Evolutionary conservation across 495 filamentous ascomycete species (phyloP).

Genomic region (Penicillium riverlandense): DNA sequence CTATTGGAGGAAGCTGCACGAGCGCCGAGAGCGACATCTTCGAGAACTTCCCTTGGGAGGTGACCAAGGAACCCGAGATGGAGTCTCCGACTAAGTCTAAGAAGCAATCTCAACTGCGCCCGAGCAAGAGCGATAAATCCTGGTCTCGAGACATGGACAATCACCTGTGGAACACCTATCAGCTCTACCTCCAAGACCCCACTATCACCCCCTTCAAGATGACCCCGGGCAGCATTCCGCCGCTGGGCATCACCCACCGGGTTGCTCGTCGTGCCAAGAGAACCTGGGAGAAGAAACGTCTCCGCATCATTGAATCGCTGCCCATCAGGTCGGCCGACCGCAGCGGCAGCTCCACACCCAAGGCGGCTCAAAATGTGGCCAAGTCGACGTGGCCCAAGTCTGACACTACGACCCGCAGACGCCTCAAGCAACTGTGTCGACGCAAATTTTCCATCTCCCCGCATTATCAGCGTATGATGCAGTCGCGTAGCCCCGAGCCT

Average conservation of each 20-base stretch:
- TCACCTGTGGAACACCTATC: conserved; percentile 88
- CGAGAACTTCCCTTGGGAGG: conserved; percentile 46
- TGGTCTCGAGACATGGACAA: conserved; percentile 91
- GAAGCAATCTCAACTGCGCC: conserved; percentile 3
- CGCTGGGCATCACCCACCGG: conserved; percentile 80
- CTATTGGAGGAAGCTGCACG: conserved; percentile 60
- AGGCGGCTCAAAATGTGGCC: conserved; percentile 15
- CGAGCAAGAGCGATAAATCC: conserved; percentile 7
- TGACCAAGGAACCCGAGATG: conserved; percentile 26
- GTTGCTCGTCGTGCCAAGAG: conserved; percentile 79
- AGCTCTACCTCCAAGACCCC: conserved; percentile 82
- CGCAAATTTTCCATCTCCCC: conserved; percentile 60
- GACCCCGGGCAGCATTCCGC: conserved; percentile 78
- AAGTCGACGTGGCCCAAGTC: conserved; percentile 69
- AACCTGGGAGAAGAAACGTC: conserved; percentile 57
- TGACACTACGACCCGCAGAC: conserved; percentile 67
- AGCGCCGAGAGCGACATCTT: conserved; percentile 57
- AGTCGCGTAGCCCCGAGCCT: conserved; percentile 68
- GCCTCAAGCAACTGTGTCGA: conserved; percentile 79
- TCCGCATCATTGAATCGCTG: conserved; percentile 4
- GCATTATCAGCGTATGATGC: conserved; percentile 63
- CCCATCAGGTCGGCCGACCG: conserved; percentile 13
- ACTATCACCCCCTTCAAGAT: conserved; percentile 90
- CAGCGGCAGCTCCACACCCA: conserved; percentile 64
- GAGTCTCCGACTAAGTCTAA: conserved; percentile 28